Evolutionary conservation across 2,329 filamentous ascomycete genomes (phyloP).

Genomic region (Chrysoporthe austroafricana): DNA sequence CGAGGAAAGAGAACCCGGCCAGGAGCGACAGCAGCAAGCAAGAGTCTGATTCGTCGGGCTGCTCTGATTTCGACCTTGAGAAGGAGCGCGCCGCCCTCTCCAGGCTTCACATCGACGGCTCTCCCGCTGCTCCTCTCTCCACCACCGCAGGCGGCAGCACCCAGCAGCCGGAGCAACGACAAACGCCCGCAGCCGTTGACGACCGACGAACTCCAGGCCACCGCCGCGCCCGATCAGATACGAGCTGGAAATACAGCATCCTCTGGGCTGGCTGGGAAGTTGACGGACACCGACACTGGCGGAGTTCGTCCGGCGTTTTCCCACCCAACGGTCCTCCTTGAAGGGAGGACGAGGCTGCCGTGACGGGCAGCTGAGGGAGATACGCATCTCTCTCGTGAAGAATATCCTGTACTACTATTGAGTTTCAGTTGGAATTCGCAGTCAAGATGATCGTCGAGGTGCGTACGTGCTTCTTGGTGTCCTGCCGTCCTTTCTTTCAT

Average conservation of each 20-base stretch:
- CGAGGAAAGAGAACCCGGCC: background rate
- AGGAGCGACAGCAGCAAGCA: background rate
- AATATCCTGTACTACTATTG: constrained; percentile 10
- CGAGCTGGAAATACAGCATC: constrained; percentile 1
- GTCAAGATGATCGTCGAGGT: constrained; percentile 45
- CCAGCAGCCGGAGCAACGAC: background rate
- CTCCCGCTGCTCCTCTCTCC: background rate
- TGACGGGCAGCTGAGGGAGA: constrained; percentile 16
- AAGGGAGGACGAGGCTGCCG: constrained; percentile 8
- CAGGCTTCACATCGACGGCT: background rate
- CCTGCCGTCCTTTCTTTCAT: constrained; percentile 1
- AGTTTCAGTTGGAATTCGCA: background rate
- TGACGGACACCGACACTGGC: background rate
- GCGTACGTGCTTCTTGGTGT: constrained; percentile 3
- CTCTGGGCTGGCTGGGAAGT: constrained; percentile 2
- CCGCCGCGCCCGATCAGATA: background rate
- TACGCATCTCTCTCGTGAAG: constrained; percentile 8
- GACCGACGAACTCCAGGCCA: background rate
- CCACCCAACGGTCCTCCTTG: background rate
- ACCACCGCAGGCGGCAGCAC: background rate
- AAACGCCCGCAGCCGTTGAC: background rate
- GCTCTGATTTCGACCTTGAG: background rate
- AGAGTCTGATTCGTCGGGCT: background rate
- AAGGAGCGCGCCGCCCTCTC: background rate
- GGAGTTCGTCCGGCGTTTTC: background rate